Conservation (phyloP, 148 eudicot genomes). For the Rhododendron mucronatum region DNA sequence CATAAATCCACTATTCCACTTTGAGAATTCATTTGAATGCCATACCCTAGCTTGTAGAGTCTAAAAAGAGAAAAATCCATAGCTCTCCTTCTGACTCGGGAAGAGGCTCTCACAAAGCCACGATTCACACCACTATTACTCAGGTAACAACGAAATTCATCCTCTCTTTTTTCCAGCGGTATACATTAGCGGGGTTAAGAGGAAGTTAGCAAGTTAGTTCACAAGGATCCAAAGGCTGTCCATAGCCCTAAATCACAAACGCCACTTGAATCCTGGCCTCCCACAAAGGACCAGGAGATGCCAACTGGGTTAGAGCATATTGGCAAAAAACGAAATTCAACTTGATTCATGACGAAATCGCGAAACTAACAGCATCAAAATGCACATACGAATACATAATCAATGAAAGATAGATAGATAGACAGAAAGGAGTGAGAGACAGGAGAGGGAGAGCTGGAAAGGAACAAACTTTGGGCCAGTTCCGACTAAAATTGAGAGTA, state of each 20-base stretch:
- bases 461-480: constrained; percentile 69
- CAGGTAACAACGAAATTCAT: neutral
- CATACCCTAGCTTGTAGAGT: neutral
- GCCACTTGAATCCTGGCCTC: too few species aligned
- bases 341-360: neutral
- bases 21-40: neutral
- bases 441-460: neutral
- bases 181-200: too few species aligned
- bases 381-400: neutral
- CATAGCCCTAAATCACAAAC: too few species aligned
- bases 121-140: neutral
- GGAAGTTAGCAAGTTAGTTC: too few species aligned
- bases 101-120: neutral
- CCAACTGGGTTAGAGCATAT: too few species aligned
- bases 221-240: too few species aligned
- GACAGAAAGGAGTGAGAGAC: neutral
- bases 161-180: too few species aligned
- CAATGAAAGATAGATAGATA: neutral
- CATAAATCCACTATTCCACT: neutral
- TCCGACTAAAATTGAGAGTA: constrained; percentile 57
- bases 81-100: neutral
- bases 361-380: neutral
- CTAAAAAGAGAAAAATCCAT: neutral
- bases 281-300: too few species aligned
- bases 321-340: neutral